phyloP scores from a whole-genome alignment of 176 grass and related monocot species.

The Luzula sylvatica region DNA sequence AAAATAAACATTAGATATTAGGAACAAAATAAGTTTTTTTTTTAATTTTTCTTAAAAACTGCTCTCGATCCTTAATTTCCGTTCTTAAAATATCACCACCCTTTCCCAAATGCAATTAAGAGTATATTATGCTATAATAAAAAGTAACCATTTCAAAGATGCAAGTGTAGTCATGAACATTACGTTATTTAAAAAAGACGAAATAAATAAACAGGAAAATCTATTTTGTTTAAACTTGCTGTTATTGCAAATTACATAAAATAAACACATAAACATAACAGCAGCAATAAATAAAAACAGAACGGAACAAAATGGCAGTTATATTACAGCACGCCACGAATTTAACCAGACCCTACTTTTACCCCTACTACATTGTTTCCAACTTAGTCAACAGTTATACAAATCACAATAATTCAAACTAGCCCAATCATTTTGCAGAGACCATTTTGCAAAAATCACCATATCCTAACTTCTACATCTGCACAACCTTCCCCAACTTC shows the following conservation, averaged over 20 bases:
- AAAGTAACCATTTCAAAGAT: no score
- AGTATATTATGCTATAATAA: no score
- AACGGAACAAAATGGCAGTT: constrained; percentile 28
- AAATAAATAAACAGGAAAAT: constrained; percentile 50
- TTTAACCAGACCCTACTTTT: not conserved
- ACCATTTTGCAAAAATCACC: constrained; percentile 12
- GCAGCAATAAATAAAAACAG: no score
- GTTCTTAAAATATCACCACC: no score
- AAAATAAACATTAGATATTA: no score
- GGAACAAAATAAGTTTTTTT: no score
- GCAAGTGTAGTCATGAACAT: no score
- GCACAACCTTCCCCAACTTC: constrained; percentile 2
- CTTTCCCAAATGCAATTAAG: no score
- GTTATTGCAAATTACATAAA: constrained; percentile 68
- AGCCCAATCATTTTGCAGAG: not conserved
- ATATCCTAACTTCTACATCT: no score
- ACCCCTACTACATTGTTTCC: constrained; percentile 3
- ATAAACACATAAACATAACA: constrained; percentile 93
- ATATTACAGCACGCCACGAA: constrained; percentile 13
- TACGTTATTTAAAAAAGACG: constrained; percentile 27
- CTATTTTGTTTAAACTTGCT: constrained; percentile 35
- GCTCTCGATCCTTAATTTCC: no score
- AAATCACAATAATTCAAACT: constrained; percentile 12
- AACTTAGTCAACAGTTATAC: constrained; percentile 14
- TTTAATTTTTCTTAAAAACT: no score